These are phyloP conservation scores for Neocallimastix lanati DNA, from an alignment of 192 early-diverging fungal species.

Conservation along the genomic window DNA sequence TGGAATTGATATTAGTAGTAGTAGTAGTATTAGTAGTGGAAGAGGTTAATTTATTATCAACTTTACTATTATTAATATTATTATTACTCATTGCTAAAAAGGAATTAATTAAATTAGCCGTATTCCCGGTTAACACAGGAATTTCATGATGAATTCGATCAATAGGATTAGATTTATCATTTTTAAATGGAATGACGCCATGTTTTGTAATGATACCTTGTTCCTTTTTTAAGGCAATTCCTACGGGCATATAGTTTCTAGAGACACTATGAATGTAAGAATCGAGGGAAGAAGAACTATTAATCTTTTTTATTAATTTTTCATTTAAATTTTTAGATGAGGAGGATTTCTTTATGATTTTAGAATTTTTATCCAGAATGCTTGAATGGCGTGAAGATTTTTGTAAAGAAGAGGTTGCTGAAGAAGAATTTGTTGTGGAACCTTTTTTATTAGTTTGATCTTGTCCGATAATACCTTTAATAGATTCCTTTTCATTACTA, in stretches of 20 bases:
- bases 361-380: neutral
- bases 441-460: too few species aligned
- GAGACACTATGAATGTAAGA: neutral
- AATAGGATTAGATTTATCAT: neutral
- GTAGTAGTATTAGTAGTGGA: too few species aligned
- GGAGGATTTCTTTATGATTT: neutral
- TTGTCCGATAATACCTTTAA: too few species aligned
- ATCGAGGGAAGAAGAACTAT: neutral
- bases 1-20: too few species aligned
- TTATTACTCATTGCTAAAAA: neutral
- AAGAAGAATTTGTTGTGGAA: too few species aligned
- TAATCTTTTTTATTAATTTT: neutral
- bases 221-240: neutral
- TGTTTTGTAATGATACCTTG: neutral
- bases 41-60: too few species aligned
- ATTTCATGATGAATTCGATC: neutral
- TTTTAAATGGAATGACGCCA: neutral
- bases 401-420: too few species aligned
- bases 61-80: neutral
- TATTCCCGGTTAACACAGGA: neutral
- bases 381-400: neutral
- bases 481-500: too few species aligned
- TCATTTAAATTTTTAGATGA: neutral
- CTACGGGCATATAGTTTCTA: neutral
- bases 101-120: neutral